A percentile compares a stretch with the other conserved stretches of the same genome.
These are phyloP conservation scores for Guadua angustifolia DNA, from an alignment of 176 grass and related monocot genomes.

Conservation along the genomic window DNA sequence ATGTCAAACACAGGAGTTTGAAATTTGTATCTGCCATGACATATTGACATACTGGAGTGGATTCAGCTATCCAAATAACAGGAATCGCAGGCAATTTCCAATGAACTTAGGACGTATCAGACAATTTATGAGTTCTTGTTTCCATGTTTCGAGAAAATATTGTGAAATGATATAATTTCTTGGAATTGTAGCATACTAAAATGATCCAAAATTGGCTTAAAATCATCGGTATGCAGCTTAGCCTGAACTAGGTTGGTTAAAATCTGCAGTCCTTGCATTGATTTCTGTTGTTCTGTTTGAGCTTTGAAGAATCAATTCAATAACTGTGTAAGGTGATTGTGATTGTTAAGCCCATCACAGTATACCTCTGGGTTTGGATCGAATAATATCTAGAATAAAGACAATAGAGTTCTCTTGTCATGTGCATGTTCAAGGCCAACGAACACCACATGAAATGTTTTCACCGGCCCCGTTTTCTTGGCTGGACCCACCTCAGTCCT, in stretches of 20 bases:
- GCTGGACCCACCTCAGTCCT: constrained; percentile 35
- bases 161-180: neutral
- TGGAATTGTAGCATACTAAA: neutral
- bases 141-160: neutral
- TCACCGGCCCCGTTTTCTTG: neutral
- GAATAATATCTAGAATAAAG: constrained; percentile 43
- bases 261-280: neutral
- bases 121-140: constrained; percentile 17
- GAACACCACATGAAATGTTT: constrained; percentile 51
- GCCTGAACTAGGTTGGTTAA: neutral
- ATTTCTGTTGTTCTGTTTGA: constrained; percentile 24
- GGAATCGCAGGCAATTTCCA: neutral
- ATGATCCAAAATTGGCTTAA: constrained; percentile 1
- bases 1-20: constrained; percentile 11
- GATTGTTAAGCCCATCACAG: constrained; percentile 31
- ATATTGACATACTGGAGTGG: constrained; percentile 16
- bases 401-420: constrained; percentile 34
- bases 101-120: constrained; percentile 13
- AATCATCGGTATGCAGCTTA: neutral
- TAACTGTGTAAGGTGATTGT: constrained; percentile 38
- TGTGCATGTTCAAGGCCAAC: constrained; percentile 5
- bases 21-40: neutral
- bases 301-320: constrained; percentile 13
- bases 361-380: constrained; percentile 28
- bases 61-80: constrained; percentile 19